Base-by-base conservation (phyloP, 148 eudicot species). In the Chenopodium suecicum region DNA sequence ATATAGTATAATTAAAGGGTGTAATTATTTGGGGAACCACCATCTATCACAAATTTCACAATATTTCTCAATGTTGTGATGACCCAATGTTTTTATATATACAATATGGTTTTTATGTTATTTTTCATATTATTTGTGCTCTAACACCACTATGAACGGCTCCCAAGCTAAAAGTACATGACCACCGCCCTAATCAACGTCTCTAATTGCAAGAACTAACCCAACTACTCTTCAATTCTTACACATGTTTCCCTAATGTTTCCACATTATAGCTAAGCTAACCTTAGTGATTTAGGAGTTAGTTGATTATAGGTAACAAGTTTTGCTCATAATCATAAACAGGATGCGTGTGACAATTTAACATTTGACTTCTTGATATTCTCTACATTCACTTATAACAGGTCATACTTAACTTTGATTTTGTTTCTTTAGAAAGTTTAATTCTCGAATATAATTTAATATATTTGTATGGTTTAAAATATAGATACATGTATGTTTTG, bases 71-170 rank as follows among this genome's bases (percentile, higher is more conserved):
- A 34, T 66, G 37, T 76, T 67, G 75, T 76, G 69, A 82, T 82
- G 80, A 31, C 76, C 76, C 47, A 68, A 52, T 44, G 17, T 63
- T 20, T 64, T 7, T 64, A 9, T 64, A 14, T 48, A 14, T 64
- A 9, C 25, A 52, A 11, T 41, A 65, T 41, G 31, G 58, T 63
- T n/a, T 13, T 37, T 56, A 31, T 48, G 22, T 79, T 79, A 3
- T 37, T 52, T 32, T 14, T 9, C 31, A 48, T 32, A 25, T 54
- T 66, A 1, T 27, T 23, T 12, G 58, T 50, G 52, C 19, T 13
- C 23, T 23, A 65, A 66, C 25, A 68, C 84, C 80, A 82, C 79
- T 76, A 47, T 76, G 80, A 60, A 82, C 80, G 84, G 84, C 60
- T 82, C 48, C 68, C 32, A 75, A 66, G 68, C 58, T 14, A 34